Conservation (phyloP, 176 grass and related monocot species). For the maize (Zea mays) region DNA sequence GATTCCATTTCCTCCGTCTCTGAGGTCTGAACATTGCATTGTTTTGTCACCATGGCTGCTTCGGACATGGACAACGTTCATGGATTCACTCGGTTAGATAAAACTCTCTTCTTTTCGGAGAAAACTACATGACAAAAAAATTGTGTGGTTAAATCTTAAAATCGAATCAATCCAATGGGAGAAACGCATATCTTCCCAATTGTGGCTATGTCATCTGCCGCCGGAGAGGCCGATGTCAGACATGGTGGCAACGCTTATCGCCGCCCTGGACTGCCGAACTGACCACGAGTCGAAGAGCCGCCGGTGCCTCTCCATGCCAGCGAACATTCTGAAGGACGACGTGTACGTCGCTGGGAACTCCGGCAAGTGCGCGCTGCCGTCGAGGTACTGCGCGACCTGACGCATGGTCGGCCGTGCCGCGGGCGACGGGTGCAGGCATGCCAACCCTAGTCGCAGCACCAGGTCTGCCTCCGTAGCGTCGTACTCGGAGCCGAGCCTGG, state of each 20-base stretch:
- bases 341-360: slow-evolving; percentile 32
- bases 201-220: slow-evolving; percentile 21
- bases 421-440: slow-evolving; percentile 42
- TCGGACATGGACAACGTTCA: neutral
- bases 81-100: neutral
- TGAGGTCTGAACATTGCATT: neutral
- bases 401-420: slow-evolving; percentile 42
- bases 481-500: slow-evolving; percentile 34
- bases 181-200: neutral
- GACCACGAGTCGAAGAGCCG: slow-evolving; percentile 19
- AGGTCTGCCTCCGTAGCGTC: slow-evolving; percentile 36
- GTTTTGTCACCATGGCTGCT: neutral
- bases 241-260: slow-evolving; percentile 23
- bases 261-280: neutral
- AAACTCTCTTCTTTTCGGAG: neutral
- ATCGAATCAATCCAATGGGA: neutral
- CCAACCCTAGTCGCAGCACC: slow-evolving; percentile 39
- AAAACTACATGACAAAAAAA: neutral
- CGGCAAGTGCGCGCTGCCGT: slow-evolving; percentile 28
- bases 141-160: neutral
- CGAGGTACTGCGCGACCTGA: slow-evolving; percentile 40
- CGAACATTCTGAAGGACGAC: slow-evolving; percentile 18
- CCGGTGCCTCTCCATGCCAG: slow-evolving; percentile 19
- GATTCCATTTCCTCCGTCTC: neutral
- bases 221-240: slow-evolving; percentile 39